Evolutionary conservation across 2,329 filamentous ascomycete species (phyloP), one percentile per base, ranked within the genome.

Genomic region (Aspergillus puulaauensis): DNA sequence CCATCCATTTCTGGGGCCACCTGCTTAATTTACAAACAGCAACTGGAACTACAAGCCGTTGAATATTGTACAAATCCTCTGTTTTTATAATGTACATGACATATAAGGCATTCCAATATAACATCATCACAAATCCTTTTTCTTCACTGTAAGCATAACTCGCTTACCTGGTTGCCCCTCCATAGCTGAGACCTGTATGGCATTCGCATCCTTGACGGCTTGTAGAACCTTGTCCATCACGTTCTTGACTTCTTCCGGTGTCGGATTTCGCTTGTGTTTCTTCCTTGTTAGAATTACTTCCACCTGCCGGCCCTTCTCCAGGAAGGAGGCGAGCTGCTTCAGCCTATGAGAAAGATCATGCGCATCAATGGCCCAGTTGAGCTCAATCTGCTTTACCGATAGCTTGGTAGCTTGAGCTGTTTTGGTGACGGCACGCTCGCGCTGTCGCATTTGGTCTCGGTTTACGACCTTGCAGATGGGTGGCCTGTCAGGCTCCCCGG

Each of bases 321-420:
- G 70, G 70, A 96, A 96, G 54, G 77, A 80, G 60, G 76, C 76
- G 67, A 93, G 72, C 76, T 86, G 85, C 68, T 83, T 83, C 72
- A 95, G 71, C 69, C 88, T 84, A 71, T 90, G 87, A n/a, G 77
- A 77, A 52, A 96, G 73, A 77, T 97, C 93, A 70, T 93, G 84
- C 12, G 75, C 70, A 60, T 86, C 87, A 68, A 96, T 96, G 35
- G 88, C 87, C 93, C 93, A 98, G 73, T 91, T 93, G 66, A 98
- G 66, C 76, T 97, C 93, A n/a, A 97, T 74, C 70, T 88, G 88
- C 77, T 97, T 97, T 15, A 74, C 70, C 65, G 68, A 72, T 59
- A 63, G 73, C 71, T 61, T 76, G 68, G 65, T 66, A 64, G 77
- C 53, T 71, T 76, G 63, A 70, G 78, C 65, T 75, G 67, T 59